Conservation (phyloP, 2,329 filamentous ascomycete species). For the Diplodia sapinea region DNA sequence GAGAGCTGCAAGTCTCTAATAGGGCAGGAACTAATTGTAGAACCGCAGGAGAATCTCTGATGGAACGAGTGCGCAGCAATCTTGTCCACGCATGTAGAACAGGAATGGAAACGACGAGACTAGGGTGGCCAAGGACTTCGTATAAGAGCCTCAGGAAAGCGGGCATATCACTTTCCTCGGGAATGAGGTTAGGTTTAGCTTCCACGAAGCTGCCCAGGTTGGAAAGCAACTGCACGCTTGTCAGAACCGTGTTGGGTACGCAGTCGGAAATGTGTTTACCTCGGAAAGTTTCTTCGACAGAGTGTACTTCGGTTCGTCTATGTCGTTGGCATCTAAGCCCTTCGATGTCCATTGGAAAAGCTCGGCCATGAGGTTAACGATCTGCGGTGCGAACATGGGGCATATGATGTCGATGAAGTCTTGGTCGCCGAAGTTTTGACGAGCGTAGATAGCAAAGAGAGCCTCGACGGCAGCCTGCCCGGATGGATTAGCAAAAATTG, state of each 20-base stretch:
- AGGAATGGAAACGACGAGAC: constrained; percentile 91
- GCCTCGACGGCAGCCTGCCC: constrained; percentile 71
- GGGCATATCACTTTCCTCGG: constrained; percentile 69
- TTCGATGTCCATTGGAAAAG: constrained; percentile 82
- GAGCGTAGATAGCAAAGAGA: constrained; percentile 79
- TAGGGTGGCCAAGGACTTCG: constrained; percentile 79
- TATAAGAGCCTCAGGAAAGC: constrained; percentile 81
- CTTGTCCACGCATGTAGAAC: constrained; percentile 89
- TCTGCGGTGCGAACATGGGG: constrained; percentile 76
- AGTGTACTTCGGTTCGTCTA: constrained; percentile 90
- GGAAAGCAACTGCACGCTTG: constrained; percentile 71
- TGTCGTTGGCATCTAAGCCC: constrained; percentile 77
- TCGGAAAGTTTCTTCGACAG: constrained; percentile 94
- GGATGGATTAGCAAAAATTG: not conserved
- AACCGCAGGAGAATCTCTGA: constrained; percentile 68
- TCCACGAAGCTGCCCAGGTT: constrained; percentile 85
- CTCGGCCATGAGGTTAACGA: constrained; percentile 72
- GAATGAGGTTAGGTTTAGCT: constrained; percentile 72
- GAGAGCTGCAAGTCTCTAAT: constrained; percentile 79
- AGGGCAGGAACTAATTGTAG: constrained; percentile 72
- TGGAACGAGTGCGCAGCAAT: constrained; percentile 73
- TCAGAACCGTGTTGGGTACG: not conserved
- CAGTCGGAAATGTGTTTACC: constrained; percentile 56
- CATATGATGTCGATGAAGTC: constrained; percentile 80
- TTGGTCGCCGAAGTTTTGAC: constrained; percentile 72